A percentile compares a stretch with the other conserved stretches of the same genome.
Evolutionary conservation across 73 alveolate genomes (phyloP).

Genomic region (Paramecium octaurelia): DNA sequence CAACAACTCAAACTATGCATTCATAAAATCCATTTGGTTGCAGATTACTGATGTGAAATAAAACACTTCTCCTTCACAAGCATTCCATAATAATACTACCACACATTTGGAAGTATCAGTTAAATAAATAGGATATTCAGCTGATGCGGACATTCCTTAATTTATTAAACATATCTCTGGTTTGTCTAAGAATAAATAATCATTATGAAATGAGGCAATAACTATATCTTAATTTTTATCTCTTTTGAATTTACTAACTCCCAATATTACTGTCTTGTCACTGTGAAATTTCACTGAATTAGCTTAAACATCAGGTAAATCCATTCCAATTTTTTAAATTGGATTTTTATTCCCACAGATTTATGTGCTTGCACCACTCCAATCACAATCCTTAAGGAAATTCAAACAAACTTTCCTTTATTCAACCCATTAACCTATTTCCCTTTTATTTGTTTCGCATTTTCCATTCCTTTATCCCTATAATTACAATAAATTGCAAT

Average conservation of each 20-base stretch:
- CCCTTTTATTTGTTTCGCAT: conserved; percentile 46
- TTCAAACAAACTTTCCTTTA: not conserved
- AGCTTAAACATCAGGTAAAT: conserved; percentile 37
- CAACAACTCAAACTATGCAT: not conserved
- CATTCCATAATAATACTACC: not conserved
- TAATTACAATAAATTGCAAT: conserved; percentile 2
- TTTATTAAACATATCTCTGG: conserved; percentile 22
- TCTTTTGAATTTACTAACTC: conserved; percentile 5
- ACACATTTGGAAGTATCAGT: conserved; percentile 39
- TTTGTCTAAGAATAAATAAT: conserved; percentile 11
- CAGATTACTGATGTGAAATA: conserved; percentile 26
- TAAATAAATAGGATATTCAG: conserved; percentile 32
- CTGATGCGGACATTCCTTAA: conserved; percentile 21
- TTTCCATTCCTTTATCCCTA: not conserved
- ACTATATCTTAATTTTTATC: not conserved
- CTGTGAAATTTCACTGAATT: conserved; percentile 37
- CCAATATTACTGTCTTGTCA: not conserved
- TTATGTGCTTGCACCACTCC: not conserved
- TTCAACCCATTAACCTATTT: not conserved
- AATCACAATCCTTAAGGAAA: conserved; percentile 24
- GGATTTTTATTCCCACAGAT: conserved; percentile 42
- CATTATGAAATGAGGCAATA: not conserved
- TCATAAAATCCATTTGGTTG: not conserved
- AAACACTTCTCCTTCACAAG: conserved; percentile 35
- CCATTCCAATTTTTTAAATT: not conserved